Conservation (phyloP, 176 grass and related monocot species). For the Oryza australiensis region DNA sequence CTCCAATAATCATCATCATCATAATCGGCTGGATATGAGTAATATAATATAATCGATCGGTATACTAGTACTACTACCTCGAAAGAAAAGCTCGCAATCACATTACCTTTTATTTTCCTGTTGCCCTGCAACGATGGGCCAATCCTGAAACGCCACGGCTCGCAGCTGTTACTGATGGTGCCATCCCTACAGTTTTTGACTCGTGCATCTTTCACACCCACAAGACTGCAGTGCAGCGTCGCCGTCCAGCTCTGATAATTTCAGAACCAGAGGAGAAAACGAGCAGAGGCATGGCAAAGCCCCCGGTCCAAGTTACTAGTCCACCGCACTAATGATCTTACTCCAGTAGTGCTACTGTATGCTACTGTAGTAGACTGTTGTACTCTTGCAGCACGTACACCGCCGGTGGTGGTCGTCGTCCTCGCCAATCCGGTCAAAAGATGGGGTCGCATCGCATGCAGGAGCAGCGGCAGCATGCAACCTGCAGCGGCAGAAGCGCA, state of each 20-base stretch:
- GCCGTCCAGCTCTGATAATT: background rate
- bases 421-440: constrained; percentile 54
- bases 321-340: no score
- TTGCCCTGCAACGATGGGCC: background rate
- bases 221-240: background rate
- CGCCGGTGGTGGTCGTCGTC: background rate
- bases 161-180: background rate
- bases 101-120: background rate
- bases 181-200: background rate
- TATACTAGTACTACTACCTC: no score
- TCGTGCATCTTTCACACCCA: background rate
- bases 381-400: background rate
- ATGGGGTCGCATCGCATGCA: background rate
- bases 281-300: background rate
- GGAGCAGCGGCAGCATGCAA: background rate
- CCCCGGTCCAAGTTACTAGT: background rate
- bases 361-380: background rate
- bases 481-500: background rate
- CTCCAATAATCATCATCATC: background rate
- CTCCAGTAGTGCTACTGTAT: background rate
- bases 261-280: background rate
- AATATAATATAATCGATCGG: no score
- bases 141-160: background rate
- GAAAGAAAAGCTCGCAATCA: background rate
- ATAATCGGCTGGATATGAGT: background rate